phyloP scores from a whole-genome alignment of 148 eudicot genomes.

The Spergularia bocconei region DNA sequence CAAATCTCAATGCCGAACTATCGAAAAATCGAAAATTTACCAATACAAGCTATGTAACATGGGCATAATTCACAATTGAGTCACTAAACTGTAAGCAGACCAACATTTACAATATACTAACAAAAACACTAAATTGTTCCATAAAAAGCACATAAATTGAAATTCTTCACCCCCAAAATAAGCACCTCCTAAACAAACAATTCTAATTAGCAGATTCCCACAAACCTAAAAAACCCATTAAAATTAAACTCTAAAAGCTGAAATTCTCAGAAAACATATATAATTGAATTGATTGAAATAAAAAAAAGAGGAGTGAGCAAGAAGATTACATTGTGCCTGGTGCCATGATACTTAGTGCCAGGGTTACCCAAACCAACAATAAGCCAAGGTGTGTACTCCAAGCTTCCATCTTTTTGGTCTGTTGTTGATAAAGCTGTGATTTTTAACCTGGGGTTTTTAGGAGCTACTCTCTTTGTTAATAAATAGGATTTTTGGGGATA shows the following conservation, averaged over 20 bases:
- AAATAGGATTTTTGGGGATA: constrained; percentile 40
- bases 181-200: not conserved
- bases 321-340: constrained; percentile 75
- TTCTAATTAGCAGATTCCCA: not conserved
- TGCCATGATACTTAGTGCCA: constrained; percentile 86
- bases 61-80: not conserved
- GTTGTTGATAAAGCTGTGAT: constrained; percentile 43
- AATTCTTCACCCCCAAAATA: not conserved
- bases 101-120: not conserved
- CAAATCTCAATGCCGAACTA: not conserved
- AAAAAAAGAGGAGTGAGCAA: not conserved
- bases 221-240: constrained; percentile 1
- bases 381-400: constrained; percentile 96
- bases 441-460: constrained; percentile 26
- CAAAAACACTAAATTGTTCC: not conserved
- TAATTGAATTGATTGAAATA: not conserved
- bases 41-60: not conserved
- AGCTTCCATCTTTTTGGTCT: constrained; percentile 37
- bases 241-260: not conserved
- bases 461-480: constrained; percentile 24
- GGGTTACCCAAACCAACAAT: constrained; percentile 94
- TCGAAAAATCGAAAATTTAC: not conserved
- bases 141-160: not conserved
- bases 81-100: not conserved
- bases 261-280: not conserved